Evolutionary conservation across 1,139 yeast genomes (phyloP), one percentile per base, ranked within the genome.

Genomic region (Candida pseudocylindracea): DNA sequence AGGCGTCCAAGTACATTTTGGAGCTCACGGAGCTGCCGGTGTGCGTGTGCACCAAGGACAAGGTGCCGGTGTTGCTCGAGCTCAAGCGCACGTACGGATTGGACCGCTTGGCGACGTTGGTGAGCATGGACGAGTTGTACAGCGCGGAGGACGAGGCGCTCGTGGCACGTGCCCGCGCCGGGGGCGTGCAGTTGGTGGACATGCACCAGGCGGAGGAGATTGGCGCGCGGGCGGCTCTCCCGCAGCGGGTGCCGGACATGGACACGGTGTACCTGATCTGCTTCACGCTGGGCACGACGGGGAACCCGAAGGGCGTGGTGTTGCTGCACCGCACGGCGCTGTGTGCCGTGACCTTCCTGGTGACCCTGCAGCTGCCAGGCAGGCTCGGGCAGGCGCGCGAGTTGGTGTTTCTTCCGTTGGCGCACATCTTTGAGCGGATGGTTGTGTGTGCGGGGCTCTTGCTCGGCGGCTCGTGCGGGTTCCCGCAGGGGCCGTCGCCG

Each of bases 1-100:
- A 58, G 27, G 59, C 80, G 7, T 61, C 76, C 2, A 57, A 57
- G 40, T 67, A 68, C 45, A 72, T 72, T 38, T 51, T 72, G 49
- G 57, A 59, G 34, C 45, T 67, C 36, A 67, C 75, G 4, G 65
- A 67, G 40, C 48, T 68, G 8, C 76, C 76, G 3, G 60, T 71
- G 5, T 50, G 70, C n/a, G 54, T 64, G 30, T 55, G 58, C 34
- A 58, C 70, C 12, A 53, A 60, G 39, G 62, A 59, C 25, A 66
- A 67, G 42, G 44, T 69, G 35, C 53, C 54, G 26, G 49, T 46
- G 31, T 48, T 70, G 27, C 45, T 68, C 31, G 41, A 35, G 30
- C 45, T 61, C 42, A 60, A 56, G 47, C 44, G 43, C 30, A 37
- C 46, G 12, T 37, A 53, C 33, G 37, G 39, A 13, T 47, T 55